These are phyloP conservation scores for Neonectria faginata DNA, from an alignment of 2,329 filamentous ascomycete species.

Conservation along the genomic window DNA sequence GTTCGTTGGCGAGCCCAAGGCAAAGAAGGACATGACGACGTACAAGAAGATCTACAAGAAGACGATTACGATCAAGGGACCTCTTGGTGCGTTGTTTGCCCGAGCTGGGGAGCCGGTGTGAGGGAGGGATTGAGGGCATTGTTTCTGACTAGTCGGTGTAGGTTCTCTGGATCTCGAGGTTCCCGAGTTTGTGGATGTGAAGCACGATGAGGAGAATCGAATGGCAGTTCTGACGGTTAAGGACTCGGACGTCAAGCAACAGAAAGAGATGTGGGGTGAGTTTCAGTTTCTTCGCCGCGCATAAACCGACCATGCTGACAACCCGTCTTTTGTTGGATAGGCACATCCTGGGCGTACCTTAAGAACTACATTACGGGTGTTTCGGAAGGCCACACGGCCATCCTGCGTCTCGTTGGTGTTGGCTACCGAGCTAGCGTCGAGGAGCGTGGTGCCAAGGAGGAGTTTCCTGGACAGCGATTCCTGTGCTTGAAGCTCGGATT, in stretches of 20 bases:
- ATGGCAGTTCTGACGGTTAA: conserved; percentile 77
- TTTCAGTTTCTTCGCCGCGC: conserved; percentile 26
- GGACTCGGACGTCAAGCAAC: conserved; percentile 75
- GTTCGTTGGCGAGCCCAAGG: conserved; percentile 71
- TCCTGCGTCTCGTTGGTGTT: conserved; percentile 92
- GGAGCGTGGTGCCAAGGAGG: conserved; percentile 76
- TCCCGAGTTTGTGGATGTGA: conserved; percentile 81
- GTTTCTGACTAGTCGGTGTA: conserved; percentile 48
- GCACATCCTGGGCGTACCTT: conserved; percentile 89
- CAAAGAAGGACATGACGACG: conserved; percentile 66
- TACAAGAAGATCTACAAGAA: conserved; percentile 72
- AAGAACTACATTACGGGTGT: conserved; percentile 93
- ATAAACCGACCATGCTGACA: conserved; percentile 21
- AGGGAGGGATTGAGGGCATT: conserved; percentile 4
- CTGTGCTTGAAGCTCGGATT: conserved; percentile 96
- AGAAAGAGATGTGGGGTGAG: conserved; percentile 96
- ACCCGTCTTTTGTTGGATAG: conserved; percentile 57
- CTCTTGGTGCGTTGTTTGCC: conserved; percentile 70
- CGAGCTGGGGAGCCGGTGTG: background rate
- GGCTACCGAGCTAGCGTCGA: conserved; percentile 94
- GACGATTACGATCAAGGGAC: conserved; percentile 82
- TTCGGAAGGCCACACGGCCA: conserved; percentile 94
- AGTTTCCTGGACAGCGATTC: conserved; percentile 86
- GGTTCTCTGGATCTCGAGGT: conserved; percentile 82
- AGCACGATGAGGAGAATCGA: conserved; percentile 71